Percentiles rank a stretch among this genome's conserved stretches.
Conservation (phyloP, 345 rosid genomes). For the Rhodamnia rubescens region DNA sequence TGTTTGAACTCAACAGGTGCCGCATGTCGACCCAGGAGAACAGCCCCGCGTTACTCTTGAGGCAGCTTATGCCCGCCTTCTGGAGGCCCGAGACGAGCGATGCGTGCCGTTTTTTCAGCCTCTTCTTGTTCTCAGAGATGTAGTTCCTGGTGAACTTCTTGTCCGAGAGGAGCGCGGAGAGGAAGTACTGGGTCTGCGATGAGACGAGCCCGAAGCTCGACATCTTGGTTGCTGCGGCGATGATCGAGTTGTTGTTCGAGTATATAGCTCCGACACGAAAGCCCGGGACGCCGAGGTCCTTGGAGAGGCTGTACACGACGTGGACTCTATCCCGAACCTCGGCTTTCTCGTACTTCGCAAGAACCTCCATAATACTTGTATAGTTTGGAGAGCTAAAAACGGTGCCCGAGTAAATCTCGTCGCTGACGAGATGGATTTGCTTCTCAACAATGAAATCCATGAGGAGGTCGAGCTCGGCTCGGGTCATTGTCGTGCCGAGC, state of each 20-base stretch:
- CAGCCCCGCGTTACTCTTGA: constrained; percentile 64
- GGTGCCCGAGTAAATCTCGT: constrained; percentile 76
- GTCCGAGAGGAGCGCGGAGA: constrained; percentile 53
- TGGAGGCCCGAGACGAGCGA: constrained; percentile 46
- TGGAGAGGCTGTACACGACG: constrained; percentile 75
- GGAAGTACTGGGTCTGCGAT: constrained; percentile 71
- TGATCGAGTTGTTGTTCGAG: constrained; percentile 50
- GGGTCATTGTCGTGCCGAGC: constrained; percentile 17
- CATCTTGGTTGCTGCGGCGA: constrained; percentile 76
- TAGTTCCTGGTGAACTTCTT: constrained; percentile 49
- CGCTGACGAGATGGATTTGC: constrained; percentile 63
- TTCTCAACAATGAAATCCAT: constrained; percentile 36
- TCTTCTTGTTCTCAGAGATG: constrained; percentile 43
- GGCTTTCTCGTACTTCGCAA: constrained; percentile 18
- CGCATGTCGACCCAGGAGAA: constrained; percentile 94
- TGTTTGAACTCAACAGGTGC: constrained; percentile 39
- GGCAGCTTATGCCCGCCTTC: constrained; percentile 40
- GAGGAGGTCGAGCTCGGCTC: constrained; percentile 47
- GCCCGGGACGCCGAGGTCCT: constrained; percentile 88
- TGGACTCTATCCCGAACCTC: constrained; percentile 37
- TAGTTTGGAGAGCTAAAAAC: constrained; percentile 58
- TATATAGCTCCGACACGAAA: constrained; percentile 86
- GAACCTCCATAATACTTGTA: constrained; percentile 47
- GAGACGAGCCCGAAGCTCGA: constrained; percentile 93
- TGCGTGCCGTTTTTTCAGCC: constrained; percentile 45